Conservation (phyloP, 345 rosid species). For the Schrenkiella parvula region DNA sequence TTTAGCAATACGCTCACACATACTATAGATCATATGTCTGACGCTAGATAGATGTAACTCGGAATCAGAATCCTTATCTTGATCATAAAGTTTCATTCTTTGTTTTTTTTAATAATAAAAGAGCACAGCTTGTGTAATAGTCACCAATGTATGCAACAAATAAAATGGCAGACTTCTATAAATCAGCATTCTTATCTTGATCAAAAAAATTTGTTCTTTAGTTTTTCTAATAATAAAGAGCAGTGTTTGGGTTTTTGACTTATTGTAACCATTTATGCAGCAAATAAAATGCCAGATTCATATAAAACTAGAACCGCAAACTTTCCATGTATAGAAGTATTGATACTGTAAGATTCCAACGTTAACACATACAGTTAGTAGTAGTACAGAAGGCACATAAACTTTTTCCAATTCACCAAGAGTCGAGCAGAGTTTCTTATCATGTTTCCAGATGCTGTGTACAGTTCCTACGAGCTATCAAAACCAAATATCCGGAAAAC, state of each 20-base stretch:
- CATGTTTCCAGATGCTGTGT: background rate
- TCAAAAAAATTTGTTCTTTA: background rate
- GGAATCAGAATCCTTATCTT: constrained; percentile 9
- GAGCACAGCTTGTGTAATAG: constrained; percentile 4
- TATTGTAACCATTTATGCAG: constrained; percentile 5
- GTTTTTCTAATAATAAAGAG: constrained; percentile 1
- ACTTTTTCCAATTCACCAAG: background rate
- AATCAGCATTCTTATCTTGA: constrained; percentile 9
- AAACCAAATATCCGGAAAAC: constrained; percentile 88
- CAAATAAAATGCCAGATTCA: constrained; percentile 5
- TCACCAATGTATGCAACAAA: background rate
- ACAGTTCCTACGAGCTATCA: constrained; percentile 49
- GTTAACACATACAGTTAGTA: background rate
- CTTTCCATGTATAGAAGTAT: background rate
- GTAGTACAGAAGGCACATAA: background rate
- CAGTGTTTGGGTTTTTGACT: too few species aligned
- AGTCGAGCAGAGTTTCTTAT: background rate
- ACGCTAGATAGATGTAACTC: constrained; percentile 1
- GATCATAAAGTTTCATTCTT: constrained; percentile 7
- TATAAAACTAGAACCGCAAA: background rate
- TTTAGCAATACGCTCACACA: background rate
- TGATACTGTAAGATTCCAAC: constrained; percentile 1
- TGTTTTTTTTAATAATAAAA: constrained; percentile 3
- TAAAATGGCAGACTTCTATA: background rate
- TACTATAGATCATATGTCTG: constrained; percentile 1